Evolutionary conservation across 2,329 filamentous ascomycete species (phyloP).

Genomic region (Trichoderma harzianum): DNA sequence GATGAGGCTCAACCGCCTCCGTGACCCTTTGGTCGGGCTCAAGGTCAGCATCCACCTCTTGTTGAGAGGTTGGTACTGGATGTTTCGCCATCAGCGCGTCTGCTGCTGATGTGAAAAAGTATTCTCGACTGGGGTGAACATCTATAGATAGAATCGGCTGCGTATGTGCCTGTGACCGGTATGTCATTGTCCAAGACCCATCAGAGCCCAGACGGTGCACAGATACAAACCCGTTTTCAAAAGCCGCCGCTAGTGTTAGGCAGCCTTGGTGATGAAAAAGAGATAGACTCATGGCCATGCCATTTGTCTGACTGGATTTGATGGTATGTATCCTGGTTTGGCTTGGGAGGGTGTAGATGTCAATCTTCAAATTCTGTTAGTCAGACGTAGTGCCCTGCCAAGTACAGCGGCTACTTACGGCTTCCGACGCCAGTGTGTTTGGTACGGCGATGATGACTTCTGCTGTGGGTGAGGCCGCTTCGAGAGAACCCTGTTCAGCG

Average conservation of each 20-base stretch:
- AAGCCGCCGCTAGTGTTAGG: slow-evolving; percentile 69
- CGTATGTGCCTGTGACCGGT: slow-evolving; percentile 64
- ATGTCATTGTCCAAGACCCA: slow-evolving; percentile 51
- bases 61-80: slow-evolving; percentile 48
- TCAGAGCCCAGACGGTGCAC: slow-evolving; percentile 53
- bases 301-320: slow-evolving; percentile 50
- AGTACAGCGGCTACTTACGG: slow-evolving; percentile 43
- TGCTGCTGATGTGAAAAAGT: slow-evolving; percentile 76
- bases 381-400: background rate
- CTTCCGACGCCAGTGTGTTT: slow-evolving; percentile 69
- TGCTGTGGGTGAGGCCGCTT: slow-evolving; percentile 32
- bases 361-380: slow-evolving; percentile 50
- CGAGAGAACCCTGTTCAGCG: slow-evolving; percentile 23
- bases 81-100: slow-evolving; percentile 79
- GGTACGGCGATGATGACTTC: slow-evolving; percentile 72
- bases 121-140: slow-evolving; percentile 46
- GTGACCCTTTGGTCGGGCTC: slow-evolving; percentile 25
- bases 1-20: slow-evolving; percentile 25
- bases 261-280: slow-evolving; percentile 50
- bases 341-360: slow-evolving; percentile 78
- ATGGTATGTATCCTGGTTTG: slow-evolving; percentile 64
- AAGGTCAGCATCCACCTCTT: slow-evolving; percentile 25
- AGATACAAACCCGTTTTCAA: slow-evolving; percentile 77
- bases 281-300: slow-evolving; percentile 85
- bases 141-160: slow-evolving; percentile 80